phyloP scores from a whole-genome alignment of 2,329 filamentous ascomycete genomes.

The Colletotrichum sublineola region DNA sequence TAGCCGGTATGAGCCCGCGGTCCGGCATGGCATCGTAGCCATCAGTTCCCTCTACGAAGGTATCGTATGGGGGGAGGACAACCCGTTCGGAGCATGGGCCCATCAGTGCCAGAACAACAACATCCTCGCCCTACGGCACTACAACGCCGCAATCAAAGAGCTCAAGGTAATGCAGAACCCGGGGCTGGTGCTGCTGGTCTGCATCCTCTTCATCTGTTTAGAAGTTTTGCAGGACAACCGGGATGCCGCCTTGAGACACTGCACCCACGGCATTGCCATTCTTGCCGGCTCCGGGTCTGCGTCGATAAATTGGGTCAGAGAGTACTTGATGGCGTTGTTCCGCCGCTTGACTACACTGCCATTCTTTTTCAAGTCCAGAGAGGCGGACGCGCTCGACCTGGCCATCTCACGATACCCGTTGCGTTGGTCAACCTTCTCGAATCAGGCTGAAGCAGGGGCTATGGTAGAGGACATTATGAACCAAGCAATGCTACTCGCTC shows the following conservation, averaged over 20 bases:
- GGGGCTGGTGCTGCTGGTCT: slow-evolving; percentile 57
- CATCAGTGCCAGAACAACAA: slow-evolving; percentile 3
- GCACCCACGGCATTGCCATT: slow-evolving; percentile 27
- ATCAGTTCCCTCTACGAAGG: slow-evolving; percentile 61
- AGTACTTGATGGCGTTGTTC: slow-evolving; percentile 27
- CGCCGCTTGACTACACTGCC: slow-evolving; percentile 18
- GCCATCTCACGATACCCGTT: not conserved
- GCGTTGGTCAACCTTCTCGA: slow-evolving; percentile 10
- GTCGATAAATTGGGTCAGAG: not conserved
- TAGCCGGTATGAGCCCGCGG: slow-evolving; percentile 58
- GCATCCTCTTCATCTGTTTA: slow-evolving; percentile 65
- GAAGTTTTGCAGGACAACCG: slow-evolving; percentile 65
- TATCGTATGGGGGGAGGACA: not conserved
- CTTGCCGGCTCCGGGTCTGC: not conserved
- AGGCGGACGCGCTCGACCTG: slow-evolving; percentile 37
- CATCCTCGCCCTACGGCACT: slow-evolving; percentile 45
- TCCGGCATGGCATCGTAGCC: slow-evolving; percentile 64
- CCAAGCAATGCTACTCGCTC: slow-evolving; percentile 49
- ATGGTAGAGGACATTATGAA: slow-evolving; percentile 48
- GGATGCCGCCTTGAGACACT: slow-evolving; percentile 56
- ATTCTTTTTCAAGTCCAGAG: slow-evolving; percentile 10
- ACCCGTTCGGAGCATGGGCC: not conserved
- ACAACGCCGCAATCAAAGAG: slow-evolving; percentile 46
- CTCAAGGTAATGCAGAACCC: slow-evolving; percentile 45
- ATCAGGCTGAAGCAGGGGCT: slow-evolving; percentile 48